Evolutionary conservation across 2,329 filamentous ascomycete species (phyloP).

Genomic region (Hypoxylon sp.): DNA sequence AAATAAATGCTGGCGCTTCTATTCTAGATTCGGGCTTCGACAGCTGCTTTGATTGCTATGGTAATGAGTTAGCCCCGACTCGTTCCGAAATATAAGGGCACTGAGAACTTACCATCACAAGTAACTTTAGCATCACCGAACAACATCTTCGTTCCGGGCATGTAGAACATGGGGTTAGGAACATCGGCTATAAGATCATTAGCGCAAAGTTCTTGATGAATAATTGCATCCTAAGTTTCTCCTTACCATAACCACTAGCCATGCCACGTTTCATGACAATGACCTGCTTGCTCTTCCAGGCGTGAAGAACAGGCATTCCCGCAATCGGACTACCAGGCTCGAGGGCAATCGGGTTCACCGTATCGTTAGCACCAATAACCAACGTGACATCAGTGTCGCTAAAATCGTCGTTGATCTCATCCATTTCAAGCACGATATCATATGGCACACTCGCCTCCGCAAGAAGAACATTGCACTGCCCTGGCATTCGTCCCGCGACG

Average conservation of each 20-base stretch:
- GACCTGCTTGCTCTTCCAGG: constrained; percentile 94
- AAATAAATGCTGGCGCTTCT: constrained; percentile 39
- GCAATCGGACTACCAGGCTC: constrained; percentile 88
- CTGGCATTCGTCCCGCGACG: constrained; percentile 92
- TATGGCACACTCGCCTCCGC: constrained; percentile 91
- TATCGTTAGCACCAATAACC: constrained; percentile 93
- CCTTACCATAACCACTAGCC: constrained; percentile 86
- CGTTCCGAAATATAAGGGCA: neutral
- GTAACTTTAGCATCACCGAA: constrained; percentile 91
- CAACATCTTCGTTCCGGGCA: constrained; percentile 90
- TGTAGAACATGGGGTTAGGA: constrained; percentile 93
- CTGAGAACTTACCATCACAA: constrained; percentile 76
- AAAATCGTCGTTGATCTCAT: constrained; percentile 96
- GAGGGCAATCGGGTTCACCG: constrained; percentile 90
- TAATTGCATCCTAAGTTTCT: neutral
- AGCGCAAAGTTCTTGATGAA: neutral
- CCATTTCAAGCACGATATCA: constrained; percentile 94
- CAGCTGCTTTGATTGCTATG: constrained; percentile 60
- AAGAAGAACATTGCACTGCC: constrained; percentile 91
- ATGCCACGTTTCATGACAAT: constrained; percentile 94
- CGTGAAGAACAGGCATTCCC: constrained; percentile 92
- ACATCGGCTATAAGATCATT: constrained; percentile 76
- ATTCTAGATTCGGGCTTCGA: constrained; percentile 55
- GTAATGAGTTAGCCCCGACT: neutral
- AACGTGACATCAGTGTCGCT: constrained; percentile 86